Percentiles rank a stretch among this genome's conserved stretches.
Evolutionary conservation across 2,329 filamentous ascomycete genomes (phyloP).

Genomic region (Talaromyces piceae): DNA sequence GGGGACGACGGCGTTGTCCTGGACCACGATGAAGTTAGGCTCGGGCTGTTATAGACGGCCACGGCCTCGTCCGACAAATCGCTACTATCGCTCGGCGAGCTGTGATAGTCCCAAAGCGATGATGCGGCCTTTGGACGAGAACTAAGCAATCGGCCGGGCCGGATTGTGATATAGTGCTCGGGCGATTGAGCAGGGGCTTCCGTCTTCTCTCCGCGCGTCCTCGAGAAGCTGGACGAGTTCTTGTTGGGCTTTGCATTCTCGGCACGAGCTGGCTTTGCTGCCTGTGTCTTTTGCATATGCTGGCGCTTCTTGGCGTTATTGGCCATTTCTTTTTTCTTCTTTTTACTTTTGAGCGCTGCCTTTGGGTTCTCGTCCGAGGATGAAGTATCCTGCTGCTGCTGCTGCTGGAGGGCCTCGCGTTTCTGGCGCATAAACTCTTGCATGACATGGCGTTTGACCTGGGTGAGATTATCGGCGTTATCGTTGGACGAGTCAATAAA

Average conservation of each 20-base stretch:
- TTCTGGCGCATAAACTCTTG: conserved; percentile 37
- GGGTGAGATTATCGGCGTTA: conserved; percentile 29
- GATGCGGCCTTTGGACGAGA: not conserved
- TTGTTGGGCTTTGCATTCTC: not conserved
- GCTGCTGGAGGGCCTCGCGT: conserved; percentile 11
- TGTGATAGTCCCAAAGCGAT: not conserved
- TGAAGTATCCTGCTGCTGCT: conserved; percentile 8
- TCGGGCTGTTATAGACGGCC: not conserved
- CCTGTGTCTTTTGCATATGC: conserved; percentile 1
- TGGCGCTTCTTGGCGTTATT: not conserved
- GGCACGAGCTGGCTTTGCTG: not conserved
- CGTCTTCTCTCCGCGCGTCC: not conserved
- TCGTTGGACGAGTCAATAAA: conserved; percentile 35
- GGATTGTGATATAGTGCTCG: not conserved
- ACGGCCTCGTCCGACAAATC: not conserved
- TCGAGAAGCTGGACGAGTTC: not conserved
- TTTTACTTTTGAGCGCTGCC: not conserved
- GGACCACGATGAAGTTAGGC: conserved; percentile 14
- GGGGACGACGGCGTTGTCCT: conserved; percentile 10
- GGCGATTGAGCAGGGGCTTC: not conserved
- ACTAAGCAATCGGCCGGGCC: not conserved
- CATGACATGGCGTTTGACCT: conserved; percentile 39
- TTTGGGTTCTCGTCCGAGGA: conserved; percentile 1
- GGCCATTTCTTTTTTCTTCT: not conserved
- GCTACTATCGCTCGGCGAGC: not conserved